Evolutionary conservation across 768 basidiomycete genomes (phyloP).

Genomic region (Collybiopsis luxurians): DNA sequence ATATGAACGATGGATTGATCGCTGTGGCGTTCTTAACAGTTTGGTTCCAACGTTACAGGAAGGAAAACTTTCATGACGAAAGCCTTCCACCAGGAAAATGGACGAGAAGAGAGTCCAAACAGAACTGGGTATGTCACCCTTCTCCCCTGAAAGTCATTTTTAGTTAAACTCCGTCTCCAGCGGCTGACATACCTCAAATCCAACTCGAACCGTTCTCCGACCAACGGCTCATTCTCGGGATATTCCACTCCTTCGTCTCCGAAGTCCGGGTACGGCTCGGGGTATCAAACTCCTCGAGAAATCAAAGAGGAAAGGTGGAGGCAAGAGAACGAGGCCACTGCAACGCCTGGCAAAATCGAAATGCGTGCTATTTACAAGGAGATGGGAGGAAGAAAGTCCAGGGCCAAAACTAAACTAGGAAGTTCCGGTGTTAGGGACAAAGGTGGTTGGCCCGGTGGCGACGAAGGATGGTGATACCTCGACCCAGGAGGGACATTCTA

Average conservation of each 20-base stretch:
- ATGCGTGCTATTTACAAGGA: slow-evolving; percentile 94
- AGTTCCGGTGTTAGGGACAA: slow-evolving; percentile 64
- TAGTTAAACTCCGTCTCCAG: slow-evolving; percentile 27
- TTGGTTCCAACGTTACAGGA: slow-evolving; percentile 92
- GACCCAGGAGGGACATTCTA: background rate
- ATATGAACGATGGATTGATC: background rate
- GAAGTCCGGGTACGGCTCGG: slow-evolving; percentile 32
- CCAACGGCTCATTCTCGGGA: slow-evolving; percentile 35
- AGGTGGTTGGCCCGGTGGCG: slow-evolving; percentile 65
- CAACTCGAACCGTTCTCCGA: slow-evolving; percentile 39
- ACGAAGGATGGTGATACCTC: slow-evolving; percentile 1
- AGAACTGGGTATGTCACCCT: slow-evolving; percentile 75
- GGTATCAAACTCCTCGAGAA: slow-evolving; percentile 78
- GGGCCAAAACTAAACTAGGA: slow-evolving; percentile 72
- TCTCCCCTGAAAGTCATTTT: background rate
- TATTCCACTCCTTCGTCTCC: slow-evolving; percentile 41
- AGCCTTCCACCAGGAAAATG: slow-evolving; percentile 81
- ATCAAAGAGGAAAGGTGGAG: slow-evolving; percentile 77
- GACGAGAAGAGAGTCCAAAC: slow-evolving; percentile 92
- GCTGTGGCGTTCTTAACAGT: slow-evolving; percentile 42
- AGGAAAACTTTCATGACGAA: slow-evolving; percentile 82
- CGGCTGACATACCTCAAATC: slow-evolving; percentile 48
- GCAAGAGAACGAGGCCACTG: slow-evolving; percentile 45
- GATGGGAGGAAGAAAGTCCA: slow-evolving; percentile 79
- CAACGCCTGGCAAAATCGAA: slow-evolving; percentile 71